phyloP scores from a whole-genome alignment of 148 eudicot species.

The Selenicereus undatus region DNA sequence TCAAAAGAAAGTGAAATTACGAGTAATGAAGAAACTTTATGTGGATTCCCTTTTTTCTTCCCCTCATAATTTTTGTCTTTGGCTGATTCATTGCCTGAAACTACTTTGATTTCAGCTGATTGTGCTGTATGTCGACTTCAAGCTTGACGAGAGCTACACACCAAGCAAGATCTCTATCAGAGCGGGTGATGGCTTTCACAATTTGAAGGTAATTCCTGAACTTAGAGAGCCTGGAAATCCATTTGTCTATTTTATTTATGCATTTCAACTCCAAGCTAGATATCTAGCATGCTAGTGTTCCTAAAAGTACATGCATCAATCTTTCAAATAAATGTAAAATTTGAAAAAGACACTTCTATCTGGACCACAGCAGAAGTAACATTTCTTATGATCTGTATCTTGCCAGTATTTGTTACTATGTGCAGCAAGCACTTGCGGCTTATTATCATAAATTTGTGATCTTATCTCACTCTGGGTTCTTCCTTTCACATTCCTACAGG shows the following conservation, averaged over 20 bases:
- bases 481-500: constrained; percentile 37
- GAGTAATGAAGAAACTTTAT: constrained; percentile 32
- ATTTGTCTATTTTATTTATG: no score
- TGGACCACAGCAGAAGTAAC: neutral
- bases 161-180: constrained; percentile 87
- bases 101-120: constrained; percentile 48
- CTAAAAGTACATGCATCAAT: neutral
- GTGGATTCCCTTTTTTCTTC: neutral
- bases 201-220: constrained; percentile 49
- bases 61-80: neutral
- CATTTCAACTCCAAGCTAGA: no score
- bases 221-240: neutral
- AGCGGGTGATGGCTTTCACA: constrained; percentile 90
- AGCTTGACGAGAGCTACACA: constrained; percentile 97
- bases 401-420: no score
- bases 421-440: neutral
- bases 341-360: neutral
- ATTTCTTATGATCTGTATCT: neutral
- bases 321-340: neutral
- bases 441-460: neutral
- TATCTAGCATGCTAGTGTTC: neutral
- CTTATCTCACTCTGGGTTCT: neutral
- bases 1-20: constrained; percentile 90
- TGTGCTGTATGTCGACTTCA: constrained; percentile 80
- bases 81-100: constrained; percentile 6